Percentiles rank a stretch among this genome's conserved stretches.
Conservation (phyloP, 1,139 yeast genomes). For the Scheffersomyces cryptocercus region DNA sequence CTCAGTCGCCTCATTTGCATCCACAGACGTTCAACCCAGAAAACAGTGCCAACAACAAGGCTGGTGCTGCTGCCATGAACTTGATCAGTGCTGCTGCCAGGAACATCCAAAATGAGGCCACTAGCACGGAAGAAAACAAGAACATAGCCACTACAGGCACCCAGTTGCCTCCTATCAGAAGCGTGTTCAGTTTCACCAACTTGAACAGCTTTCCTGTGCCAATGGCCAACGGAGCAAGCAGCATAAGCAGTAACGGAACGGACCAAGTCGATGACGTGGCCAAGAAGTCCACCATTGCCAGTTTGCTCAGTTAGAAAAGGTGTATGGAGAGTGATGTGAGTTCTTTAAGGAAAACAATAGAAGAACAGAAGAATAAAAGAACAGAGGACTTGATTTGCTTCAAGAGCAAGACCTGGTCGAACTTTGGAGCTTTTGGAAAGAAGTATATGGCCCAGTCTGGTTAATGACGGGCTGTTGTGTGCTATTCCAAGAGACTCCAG, state of each 20-base stretch:
- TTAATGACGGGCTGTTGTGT: too few relatives aligned
- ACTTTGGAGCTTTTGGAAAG: too few relatives aligned
- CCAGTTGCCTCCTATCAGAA: slow-evolving; percentile 45
- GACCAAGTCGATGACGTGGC: slow-evolving; percentile 3
- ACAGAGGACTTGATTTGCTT: too few relatives aligned
- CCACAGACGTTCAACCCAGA: slow-evolving; percentile 16
- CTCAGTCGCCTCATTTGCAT: slow-evolving; percentile 42
- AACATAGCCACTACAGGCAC: slow-evolving; percentile 46
- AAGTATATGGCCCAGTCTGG: too few relatives aligned
- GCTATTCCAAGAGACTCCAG: neutral
- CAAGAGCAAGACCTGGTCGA: too few relatives aligned
- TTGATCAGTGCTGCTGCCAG: slow-evolving; percentile 23
- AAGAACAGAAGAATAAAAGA: neutral
- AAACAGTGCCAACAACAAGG: slow-evolving; percentile 1
- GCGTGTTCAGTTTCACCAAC: slow-evolving; percentile 35
- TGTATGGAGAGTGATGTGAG: neutral
- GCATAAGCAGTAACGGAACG: neutral
- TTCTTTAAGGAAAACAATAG: neutral
- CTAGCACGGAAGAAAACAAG: slow-evolving; percentile 8
- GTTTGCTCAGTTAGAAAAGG: neutral
- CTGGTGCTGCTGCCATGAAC: slow-evolving; percentile 11
- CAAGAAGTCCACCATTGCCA: slow-evolving; percentile 3
- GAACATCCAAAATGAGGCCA: slow-evolving; percentile 15
- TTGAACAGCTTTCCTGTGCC: slow-evolving; percentile 11
- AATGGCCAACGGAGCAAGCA: slow-evolving; percentile 3